Conservation (phyloP, 2,329 filamentous ascomycete species). For the Claviceps pusilla region DNA sequence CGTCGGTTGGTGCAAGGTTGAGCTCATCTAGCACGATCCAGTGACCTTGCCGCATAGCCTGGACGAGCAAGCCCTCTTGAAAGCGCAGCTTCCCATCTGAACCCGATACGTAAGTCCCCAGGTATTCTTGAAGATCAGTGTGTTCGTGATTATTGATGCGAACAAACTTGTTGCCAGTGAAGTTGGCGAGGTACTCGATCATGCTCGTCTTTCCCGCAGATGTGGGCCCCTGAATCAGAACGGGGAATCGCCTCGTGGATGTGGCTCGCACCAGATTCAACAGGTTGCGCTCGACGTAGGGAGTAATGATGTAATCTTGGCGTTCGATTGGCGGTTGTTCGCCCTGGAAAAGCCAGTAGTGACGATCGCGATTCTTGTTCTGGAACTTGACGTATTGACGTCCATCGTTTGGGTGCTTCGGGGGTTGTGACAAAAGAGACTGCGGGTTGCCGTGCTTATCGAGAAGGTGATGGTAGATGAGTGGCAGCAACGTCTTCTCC, state of each 20-base stretch:
- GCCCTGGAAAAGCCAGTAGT: conserved; percentile 84
- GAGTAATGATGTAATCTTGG: conserved; percentile 87
- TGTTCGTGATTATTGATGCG: conserved; percentile 99
- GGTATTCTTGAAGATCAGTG: conserved; percentile 92
- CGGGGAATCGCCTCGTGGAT: conserved; percentile 80
- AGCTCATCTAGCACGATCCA: conserved; percentile 98
- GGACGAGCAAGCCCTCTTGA: conserved; percentile 85
- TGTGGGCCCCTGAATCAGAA: conserved; percentile 90
- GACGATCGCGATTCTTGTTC: conserved; percentile 46
- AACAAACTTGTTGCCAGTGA: conserved; percentile 91
- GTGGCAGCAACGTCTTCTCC: conserved; percentile 59
- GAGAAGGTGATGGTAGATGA: conserved; percentile 70
- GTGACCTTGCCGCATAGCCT: conserved; percentile 79
- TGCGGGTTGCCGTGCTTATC: conserved; percentile 50
- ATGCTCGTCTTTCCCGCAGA: conserved; percentile 98
- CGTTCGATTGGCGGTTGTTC: conserved; percentile 48
- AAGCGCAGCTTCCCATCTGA: conserved; percentile 74
- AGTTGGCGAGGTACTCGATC: conserved; percentile 96
- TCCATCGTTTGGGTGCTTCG: conserved; percentile 62
- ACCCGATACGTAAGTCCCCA: conserved; percentile 85
- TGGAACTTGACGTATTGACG: conserved; percentile 66
- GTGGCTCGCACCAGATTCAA: conserved; percentile 88
- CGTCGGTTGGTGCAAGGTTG: conserved; percentile 91
- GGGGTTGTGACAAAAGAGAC: conserved; percentile 61
- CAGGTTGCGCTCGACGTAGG: conserved; percentile 86